phyloP scores from a whole-genome alignment of 257 asterid genomes.

The Knoxia roxburghii region DNA sequence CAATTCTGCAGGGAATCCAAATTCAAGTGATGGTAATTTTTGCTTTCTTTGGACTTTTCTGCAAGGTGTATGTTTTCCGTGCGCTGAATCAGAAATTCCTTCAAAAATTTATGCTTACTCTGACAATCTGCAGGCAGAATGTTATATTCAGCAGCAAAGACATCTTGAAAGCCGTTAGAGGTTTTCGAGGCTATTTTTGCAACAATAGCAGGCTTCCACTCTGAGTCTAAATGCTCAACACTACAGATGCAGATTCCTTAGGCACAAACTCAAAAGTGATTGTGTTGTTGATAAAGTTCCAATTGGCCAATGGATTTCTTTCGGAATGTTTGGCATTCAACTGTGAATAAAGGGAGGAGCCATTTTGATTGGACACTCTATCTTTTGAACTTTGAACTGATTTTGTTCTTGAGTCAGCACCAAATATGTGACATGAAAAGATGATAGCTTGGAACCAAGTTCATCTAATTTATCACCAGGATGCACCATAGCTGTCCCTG shows the following conservation, averaged over 20 bases:
- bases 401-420: slow-evolving; percentile 15
- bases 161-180: slow-evolving; percentile 10
- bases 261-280: slow-evolving; percentile 1
- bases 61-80: slow-evolving; percentile 29
- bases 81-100: slow-evolving; percentile 40
- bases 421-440: neutral
- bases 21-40: slow-evolving; percentile 50
- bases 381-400: slow-evolving; percentile 17
- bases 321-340: slow-evolving; percentile 12
- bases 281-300: neutral
- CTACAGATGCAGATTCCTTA: slow-evolving; percentile 4
- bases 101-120: slow-evolving; percentile 18
- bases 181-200: slow-evolving; percentile 17
- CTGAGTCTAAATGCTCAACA: slow-evolving; percentile 15
- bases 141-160: slow-evolving; percentile 12
- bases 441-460: slow-evolving; percentile 3
- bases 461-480: slow-evolving; percentile 9
- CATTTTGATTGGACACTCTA: slow-evolving; percentile 17
- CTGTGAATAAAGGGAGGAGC: slow-evolving; percentile 7
- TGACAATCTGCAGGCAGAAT: slow-evolving; percentile 18
- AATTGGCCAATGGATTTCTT: slow-evolving; percentile 21
- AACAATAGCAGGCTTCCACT: slow-evolving; percentile 15
- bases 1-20: slow-evolving; percentile 55
- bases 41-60: slow-evolving; percentile 27
- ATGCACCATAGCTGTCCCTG: slow-evolving; percentile 16